Base-by-base conservation (phyloP, 2,329 filamentous ascomycete genomes). In the Pyricularia grisea region DNA sequence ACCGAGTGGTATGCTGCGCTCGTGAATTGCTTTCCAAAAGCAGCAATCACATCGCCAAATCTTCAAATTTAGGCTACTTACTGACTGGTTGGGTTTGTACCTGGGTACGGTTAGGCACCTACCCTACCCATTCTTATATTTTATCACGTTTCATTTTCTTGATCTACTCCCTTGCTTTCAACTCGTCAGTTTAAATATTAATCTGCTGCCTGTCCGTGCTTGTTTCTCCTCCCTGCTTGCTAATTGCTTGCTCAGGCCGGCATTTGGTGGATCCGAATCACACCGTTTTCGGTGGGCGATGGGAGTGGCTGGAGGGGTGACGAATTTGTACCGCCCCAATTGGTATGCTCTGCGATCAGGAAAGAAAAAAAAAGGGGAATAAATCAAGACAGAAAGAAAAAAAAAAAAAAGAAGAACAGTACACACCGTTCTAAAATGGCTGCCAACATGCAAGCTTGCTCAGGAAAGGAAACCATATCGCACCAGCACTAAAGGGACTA, bases 11-110 rank as follows among this genome's bases (percentile, higher is more conserved):
- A 50, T 50, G 42, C 33, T 36, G 33, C 33, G 33, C 33, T 50
- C 17, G 60, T 63, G 60, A 63, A 63, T 63, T 63, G 60, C 60
- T 63, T 63, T 63, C 60, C 60, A 63, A 63, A 63, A 28, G 27
- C 27, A 63, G 60, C 60, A 63, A 63, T 28, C 60, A 63, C 60
- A 63, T 63, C 60, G 60, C 25, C 25, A 28, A 28, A 63, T 63
- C 27, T 14, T 27, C 2, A 50, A 42, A 14, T 17, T 17, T 42
- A 4, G 4, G 12, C n/a, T 1, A 12, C 10, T 36, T 33, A 10
- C 31, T 33, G 31, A 2, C 14, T 36, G 33, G 33, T 36, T 36
- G 33, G n/a, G n/a, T n/a, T n/a, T n/a, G 33, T 36, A 36, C 33
- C 33, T 36, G 33, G 33, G 42, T 50, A 50, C 20, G 14, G 42